Conservation (phyloP, 2,329 filamentous ascomycete species). For the Fonsecaea nubica region DNA sequence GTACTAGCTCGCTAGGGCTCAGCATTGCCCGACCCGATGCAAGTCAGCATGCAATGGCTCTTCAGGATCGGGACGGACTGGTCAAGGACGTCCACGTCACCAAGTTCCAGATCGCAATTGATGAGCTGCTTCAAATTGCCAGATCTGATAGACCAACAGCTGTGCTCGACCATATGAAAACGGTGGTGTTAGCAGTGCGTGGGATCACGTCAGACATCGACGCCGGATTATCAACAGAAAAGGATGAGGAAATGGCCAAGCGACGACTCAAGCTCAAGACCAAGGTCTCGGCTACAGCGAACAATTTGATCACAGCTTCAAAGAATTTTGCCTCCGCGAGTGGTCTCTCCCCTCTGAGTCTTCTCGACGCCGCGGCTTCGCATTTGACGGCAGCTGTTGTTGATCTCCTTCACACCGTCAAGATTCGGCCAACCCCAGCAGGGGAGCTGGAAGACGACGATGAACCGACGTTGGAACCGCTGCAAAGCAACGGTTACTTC, state of each 20-base stretch:
- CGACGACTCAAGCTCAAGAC: constrained; percentile 75
- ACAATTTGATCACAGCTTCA: constrained; percentile 91
- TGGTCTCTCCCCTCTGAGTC: constrained; percentile 88
- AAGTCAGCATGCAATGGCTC: constrained; percentile 65
- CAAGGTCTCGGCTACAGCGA: constrained; percentile 88
- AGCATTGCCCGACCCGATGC: constrained; percentile 53
- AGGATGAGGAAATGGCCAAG: constrained; percentile 61
- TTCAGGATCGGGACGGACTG: constrained; percentile 74
- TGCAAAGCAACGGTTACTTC: constrained; percentile 73
- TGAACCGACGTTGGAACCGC: constrained; percentile 64
- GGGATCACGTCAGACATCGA: constrained; percentile 82
- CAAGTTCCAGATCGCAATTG: constrained; percentile 91
- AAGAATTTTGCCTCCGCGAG: constrained; percentile 86
- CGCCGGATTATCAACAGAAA: constrained; percentile 61
- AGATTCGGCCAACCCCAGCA: constrained; percentile 77
- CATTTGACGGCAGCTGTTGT: constrained; percentile 86
- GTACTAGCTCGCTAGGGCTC: constrained; percentile 79
- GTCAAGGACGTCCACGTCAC: constrained; percentile 93
- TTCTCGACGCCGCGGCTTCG: constrained; percentile 90
- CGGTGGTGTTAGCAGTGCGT: constrained; percentile 80
- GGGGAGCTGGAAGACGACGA: constrained; percentile 82
- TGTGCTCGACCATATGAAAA: constrained; percentile 85
- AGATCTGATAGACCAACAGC: constrained; percentile 74
- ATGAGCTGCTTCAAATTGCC: constrained; percentile 82
- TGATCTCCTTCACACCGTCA: constrained; percentile 81